Conservation (phyloP, 805 yeast genomes). For the Wickerhamomyces xylosicus region DNA sequence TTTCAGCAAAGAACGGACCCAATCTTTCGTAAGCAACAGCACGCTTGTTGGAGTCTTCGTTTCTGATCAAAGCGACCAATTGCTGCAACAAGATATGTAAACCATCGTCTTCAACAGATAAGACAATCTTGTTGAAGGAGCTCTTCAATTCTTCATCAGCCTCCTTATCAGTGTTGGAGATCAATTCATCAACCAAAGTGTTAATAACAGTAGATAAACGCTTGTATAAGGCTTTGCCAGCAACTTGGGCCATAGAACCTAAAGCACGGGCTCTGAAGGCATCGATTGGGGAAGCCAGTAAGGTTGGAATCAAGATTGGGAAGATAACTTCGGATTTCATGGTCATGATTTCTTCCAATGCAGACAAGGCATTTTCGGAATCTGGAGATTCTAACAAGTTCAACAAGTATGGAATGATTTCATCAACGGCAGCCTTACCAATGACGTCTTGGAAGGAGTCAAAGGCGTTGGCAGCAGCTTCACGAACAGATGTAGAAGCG, state of each 20-base stretch:
- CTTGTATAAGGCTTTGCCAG: constrained; percentile 71
- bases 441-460: constrained; percentile 75
- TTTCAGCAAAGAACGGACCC: constrained; percentile 57
- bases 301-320: constrained; percentile 85
- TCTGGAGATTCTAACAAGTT: constrained; percentile 50
- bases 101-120: constrained; percentile 71
- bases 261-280: constrained; percentile 79
- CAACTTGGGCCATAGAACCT: constrained; percentile 81
- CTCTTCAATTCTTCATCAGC: constrained; percentile 29
- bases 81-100: constrained; percentile 80
- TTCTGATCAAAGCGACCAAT: constrained; percentile 62
- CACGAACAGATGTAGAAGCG: constrained; percentile 62
- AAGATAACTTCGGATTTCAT: constrained; percentile 83
- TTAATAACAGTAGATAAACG: constrained; percentile 67
- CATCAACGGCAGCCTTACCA: constrained; percentile 83
- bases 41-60: constrained; percentile 59
- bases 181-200: constrained; percentile 55
- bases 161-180: constrained; percentile 28
- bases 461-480: constrained; percentile 85
- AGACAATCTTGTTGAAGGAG: constrained; percentile 59
- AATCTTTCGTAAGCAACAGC: constrained; percentile 55
- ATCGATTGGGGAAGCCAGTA: constrained; percentile 74
- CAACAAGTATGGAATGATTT: constrained; percentile 76
- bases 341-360: constrained; percentile 86
- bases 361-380: constrained; percentile 72